These are phyloP conservation scores for Purpureocillium takamizusanense DNA, from an alignment of 2,329 filamentous ascomycete genomes.

Conservation along the genomic window DNA sequence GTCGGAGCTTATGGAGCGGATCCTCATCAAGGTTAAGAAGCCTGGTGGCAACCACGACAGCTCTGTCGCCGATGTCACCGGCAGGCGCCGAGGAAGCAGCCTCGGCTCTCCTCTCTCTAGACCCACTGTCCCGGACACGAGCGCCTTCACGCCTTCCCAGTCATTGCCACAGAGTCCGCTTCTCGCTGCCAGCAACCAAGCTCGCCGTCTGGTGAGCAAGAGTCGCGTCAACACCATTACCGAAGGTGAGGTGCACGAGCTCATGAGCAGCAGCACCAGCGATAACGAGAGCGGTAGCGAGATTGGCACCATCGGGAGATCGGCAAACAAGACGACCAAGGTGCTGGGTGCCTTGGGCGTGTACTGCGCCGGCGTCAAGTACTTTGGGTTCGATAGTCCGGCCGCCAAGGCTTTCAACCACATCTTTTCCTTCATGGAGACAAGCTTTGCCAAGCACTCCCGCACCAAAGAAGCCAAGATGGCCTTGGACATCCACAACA, in stretches of 20 bases:
- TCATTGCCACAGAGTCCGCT: constrained; percentile 46
- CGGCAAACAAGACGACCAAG: constrained; percentile 77
- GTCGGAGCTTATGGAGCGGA: constrained; percentile 71
- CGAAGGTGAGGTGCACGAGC: constrained; percentile 46
- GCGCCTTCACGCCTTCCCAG: constrained; percentile 35
- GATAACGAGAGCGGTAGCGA: constrained; percentile 68
- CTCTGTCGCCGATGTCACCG: constrained; percentile 20
- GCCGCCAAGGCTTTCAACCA: constrained; percentile 88
- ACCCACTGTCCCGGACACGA: constrained; percentile 51
- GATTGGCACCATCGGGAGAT: constrained; percentile 45
- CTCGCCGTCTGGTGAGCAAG: constrained; percentile 38
- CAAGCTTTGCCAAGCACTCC: constrained; percentile 74
- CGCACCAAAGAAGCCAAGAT: constrained; percentile 68
- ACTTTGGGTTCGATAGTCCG: constrained; percentile 65
- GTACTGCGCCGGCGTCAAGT: constrained; percentile 67
- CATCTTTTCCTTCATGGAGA: constrained; percentile 90
- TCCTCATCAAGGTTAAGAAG: constrained; percentile 92
- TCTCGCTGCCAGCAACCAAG: constrained; percentile 40
- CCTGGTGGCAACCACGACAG: constrained; percentile 40
- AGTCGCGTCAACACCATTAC: constrained; percentile 49
- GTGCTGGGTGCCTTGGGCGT: constrained; percentile 80
- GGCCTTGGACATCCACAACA: constrained; percentile 80
- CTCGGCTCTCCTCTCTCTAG: constrained; percentile 58
- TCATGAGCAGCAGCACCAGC: constrained; percentile 56
- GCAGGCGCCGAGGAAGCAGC: constrained; percentile 55